Conservation (phyloP, 2,329 filamentous ascomycete genomes). For the Graphilbum fragrans region DNA sequence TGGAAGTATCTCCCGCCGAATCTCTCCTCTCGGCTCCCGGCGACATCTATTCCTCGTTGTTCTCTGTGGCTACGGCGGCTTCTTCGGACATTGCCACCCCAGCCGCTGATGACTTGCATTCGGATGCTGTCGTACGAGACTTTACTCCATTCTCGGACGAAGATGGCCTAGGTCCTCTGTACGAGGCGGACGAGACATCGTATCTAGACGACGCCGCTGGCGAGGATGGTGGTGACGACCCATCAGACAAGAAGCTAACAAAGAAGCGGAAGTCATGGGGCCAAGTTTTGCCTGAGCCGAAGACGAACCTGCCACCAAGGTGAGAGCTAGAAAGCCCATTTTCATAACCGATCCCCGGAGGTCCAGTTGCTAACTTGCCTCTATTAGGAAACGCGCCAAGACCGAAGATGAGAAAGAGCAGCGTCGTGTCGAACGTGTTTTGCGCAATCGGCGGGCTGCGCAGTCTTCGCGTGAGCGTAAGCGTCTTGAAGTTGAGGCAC, state of each 20-base stretch:
- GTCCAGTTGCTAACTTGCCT: background rate
- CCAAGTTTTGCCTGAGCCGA: slow-evolving; percentile 89
- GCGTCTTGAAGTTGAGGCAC: slow-evolving; percentile 72
- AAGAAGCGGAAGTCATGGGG: slow-evolving; percentile 99
- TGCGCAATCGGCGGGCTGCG: slow-evolving; percentile 88
- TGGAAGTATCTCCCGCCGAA: slow-evolving; percentile 41
- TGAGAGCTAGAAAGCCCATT: too few relatives aligned
- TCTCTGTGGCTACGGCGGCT: slow-evolving; percentile 13
- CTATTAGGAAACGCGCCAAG: slow-evolving; percentile 82
- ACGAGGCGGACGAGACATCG: too few relatives aligned
- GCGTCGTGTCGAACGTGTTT: slow-evolving; percentile 89
- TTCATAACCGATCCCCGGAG: too few relatives aligned
- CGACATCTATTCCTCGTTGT: slow-evolving; percentile 39
- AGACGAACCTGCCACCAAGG: slow-evolving; percentile 90
- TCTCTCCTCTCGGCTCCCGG: slow-evolving; percentile 39
- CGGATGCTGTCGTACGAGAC: background rate
- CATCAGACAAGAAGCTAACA: slow-evolving; percentile 53
- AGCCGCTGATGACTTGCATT: slow-evolving; percentile 1
- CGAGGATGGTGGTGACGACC: background rate
- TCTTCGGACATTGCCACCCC: slow-evolving; percentile 1
- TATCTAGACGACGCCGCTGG: background rate
- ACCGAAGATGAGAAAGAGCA: slow-evolving; percentile 99
- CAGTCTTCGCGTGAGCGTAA: slow-evolving; percentile 95
- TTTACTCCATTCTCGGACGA: slow-evolving; percentile 10
- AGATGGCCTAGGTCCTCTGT: slow-evolving; percentile 15